Evolutionary conservation across 2,329 filamentous ascomycete genomes (phyloP).

Genomic region (Chaetothyriales sp.): DNA sequence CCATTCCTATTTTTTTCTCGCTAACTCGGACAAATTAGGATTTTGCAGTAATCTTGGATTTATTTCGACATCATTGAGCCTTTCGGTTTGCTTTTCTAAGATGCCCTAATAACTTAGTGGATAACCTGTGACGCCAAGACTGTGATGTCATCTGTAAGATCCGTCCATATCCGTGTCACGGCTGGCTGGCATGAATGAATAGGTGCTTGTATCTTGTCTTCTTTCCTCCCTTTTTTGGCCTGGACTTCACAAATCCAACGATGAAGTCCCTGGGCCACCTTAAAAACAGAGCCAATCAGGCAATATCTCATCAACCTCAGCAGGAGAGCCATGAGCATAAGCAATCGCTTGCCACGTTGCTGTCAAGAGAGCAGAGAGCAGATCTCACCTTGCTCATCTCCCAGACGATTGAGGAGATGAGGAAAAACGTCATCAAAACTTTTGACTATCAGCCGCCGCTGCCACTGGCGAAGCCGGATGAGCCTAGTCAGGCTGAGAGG

Average conservation of each 20-base stretch:
- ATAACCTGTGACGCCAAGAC: no score
- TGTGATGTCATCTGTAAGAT: no score
- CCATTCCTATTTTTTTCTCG: no score
- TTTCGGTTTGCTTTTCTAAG: no score
- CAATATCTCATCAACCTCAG: neutral
- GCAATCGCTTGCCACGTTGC: conserved; percentile 27
- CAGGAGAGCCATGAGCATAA: conserved; percentile 19
- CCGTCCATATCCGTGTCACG: no score
- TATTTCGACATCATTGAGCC: no score
- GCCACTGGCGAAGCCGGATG: conserved; percentile 2
- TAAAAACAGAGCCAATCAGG: neutral
- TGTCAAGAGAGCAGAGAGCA: conserved; percentile 28
- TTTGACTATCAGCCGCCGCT: conserved; percentile 19
- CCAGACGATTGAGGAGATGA: conserved; percentile 27
- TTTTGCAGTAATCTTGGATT: no score
- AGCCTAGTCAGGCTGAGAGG: conserved; percentile 2
- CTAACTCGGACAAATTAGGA: no score
- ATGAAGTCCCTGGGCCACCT: neutral
- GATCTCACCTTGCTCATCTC: conserved; percentile 29
- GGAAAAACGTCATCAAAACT: conserved; percentile 22
- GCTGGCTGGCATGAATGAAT: no score
- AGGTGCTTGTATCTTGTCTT: no score
- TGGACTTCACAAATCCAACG: neutral
- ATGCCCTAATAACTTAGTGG: no score
- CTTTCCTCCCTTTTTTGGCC: no score